Evolutionary conservation across 1,284 basidiomycete species (phyloP).

Genomic region (Cerioporus squamosus): DNA sequence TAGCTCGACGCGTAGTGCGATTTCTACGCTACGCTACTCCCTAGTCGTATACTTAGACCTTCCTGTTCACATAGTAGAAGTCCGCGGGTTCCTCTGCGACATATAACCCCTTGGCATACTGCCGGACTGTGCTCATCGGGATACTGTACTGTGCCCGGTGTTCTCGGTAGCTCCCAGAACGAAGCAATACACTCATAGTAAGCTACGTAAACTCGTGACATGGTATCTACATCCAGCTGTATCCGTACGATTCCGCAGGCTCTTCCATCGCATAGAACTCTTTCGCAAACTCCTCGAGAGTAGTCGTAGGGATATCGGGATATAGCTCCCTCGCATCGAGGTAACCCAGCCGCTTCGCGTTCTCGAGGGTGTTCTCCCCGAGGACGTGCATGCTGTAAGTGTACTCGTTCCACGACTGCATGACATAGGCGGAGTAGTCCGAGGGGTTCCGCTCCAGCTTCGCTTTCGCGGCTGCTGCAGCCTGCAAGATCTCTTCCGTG

Average conservation of each 20-base stretch:
- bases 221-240: no score
- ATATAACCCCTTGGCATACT: conserved; percentile 25
- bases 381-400: conserved; percentile 24
- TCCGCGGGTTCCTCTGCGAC: not conserved
- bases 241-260: not conserved
- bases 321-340: conserved; percentile 31
- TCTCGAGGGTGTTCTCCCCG: conserved; percentile 23
- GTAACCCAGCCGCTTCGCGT: conserved; percentile 27
- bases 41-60: not conserved
- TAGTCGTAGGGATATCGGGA: conserved; percentile 21
- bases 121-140: conserved; percentile 18
- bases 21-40: no score
- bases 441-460: not conserved
- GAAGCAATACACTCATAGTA: no score
- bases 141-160: no score
- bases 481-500: conserved; percentile 10
- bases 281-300: conserved; percentile 25
- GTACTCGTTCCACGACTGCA: conserved; percentile 17
- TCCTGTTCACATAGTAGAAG: no score
- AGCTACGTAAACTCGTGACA: no score
- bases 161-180: no score
- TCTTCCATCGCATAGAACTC: conserved; percentile 21
- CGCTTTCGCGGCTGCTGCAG: not conserved
- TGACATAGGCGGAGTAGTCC: not conserved
- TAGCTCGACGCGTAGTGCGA: no score